Evolutionary conservation across 2,329 filamentous ascomycete genomes (phyloP), one percentile per base, ranked within the genome.

Genomic region (Aspergillus amoenus): DNA sequence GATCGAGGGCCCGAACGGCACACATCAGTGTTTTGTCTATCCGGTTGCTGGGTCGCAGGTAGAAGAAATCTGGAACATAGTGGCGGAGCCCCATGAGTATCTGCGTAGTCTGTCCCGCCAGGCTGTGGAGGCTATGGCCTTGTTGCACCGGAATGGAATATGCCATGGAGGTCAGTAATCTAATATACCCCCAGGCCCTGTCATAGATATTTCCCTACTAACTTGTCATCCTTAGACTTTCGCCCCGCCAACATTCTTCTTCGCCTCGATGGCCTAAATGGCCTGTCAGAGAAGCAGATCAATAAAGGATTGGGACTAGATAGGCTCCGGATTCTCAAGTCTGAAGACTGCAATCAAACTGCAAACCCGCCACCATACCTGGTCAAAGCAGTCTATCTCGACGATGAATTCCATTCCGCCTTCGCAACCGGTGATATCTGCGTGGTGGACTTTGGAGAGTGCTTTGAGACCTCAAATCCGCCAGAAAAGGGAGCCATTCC

Each of bases 101-200:
- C n/a, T 52, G 4, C 17, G 42, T 1, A 39, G 18, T 4, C 12
- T 52, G 6, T 12, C n/a, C 2, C 30, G 42, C 3, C 41, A 52
- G 18, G 27, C 50, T 8, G 32, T 17, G 12, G 41, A 45, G 41
- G 41, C 42, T 11, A 52, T 52, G 50, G 40, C 50, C 27, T 17
- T 30, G 7, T 13, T 52, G 9, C 50, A 52, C 39, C 41, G 50
- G 6, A 17, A 39, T 39, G 41, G 41, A 6, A 27, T 52, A 13
- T 52, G 50, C 18, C 50, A 52, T 39, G 50, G 50, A 39, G 50
- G 42, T 52, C 5, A 39, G 37, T 47, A 5, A 37, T 11, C 21
- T 15, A 13, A 13, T 32, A 32, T 30, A 4, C 22, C 18, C 21
- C 3, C 11, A 24, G 5, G 5, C 24, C 12, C 17, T 32, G 12